Evolutionary conservation across 75 land plant genomes (phyloP), one percentile per base, ranked within the genome.

Genomic region (Sequoiadendron giganteum): DNA sequence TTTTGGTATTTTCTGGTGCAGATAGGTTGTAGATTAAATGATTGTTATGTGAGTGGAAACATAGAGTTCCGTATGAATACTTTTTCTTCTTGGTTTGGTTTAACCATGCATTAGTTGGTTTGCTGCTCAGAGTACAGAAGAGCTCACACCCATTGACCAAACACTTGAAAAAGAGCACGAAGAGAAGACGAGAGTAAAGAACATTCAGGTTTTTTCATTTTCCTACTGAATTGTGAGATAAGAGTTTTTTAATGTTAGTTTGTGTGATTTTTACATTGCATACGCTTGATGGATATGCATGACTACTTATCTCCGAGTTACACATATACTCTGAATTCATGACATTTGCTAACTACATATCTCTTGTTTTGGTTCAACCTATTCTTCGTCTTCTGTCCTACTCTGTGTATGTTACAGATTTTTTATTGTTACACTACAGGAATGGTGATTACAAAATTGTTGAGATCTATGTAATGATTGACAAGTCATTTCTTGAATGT

Each of bases 81-180:
- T 40, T 16, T 39, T 43, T 43, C 30, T n/a, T 28, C 52, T 2
- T 82, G 49, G 47, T 47, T 47, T 28, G 40, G 47, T 82, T 28
- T 81, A 81, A 82, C 15, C 10, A 82, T 14, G 52, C 49, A 82
- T 25, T 19, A 47, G n/a, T 82, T 82, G 30, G 52, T 34, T 39
- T 10, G 48, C 30, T 78, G 28, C 16, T 87, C 86, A 92, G 93
- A 85, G 92, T 86, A 65, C 86, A 79, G 92, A 91, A 40, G 93
- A 92, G 43, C 86, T 92, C 54, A 85, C 90, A 21, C 90, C 92
- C 14, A 89, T 92, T 84, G 93, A 92, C 76, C 91, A 92, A 85
- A 85, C 92, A 49, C 90, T 92, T 49, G 93, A 92, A 89, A 92
- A 89, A 88, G 93, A 92, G 75, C 93, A 92, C 82, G 93, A 91